Percentiles rank a stretch among this genome's conserved stretches.
Evolutionary conservation across 1,284 basidiomycete species (phyloP).

Genomic region (Termitomyces sp.): DNA sequence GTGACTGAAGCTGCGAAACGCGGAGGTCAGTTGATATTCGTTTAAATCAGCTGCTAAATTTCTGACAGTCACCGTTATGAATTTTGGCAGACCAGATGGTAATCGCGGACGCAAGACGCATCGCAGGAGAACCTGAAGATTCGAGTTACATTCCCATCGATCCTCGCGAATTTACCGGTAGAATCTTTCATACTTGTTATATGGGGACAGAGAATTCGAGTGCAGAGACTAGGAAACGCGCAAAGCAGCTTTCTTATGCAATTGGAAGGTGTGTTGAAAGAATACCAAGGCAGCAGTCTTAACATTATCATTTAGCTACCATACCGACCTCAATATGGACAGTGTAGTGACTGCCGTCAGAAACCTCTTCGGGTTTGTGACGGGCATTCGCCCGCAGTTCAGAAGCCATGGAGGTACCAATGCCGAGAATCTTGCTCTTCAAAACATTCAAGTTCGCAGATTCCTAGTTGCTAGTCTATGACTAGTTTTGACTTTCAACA

Average conservation of each 20-base stretch:
- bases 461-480: background rate
- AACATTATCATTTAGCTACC: conserved; percentile 59
- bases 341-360: conserved; percentile 80
- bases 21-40: conserved; percentile 51
- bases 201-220: conserved; percentile 99
- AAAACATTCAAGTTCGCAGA: conserved; percentile 83
- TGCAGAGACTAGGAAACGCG: conserved; percentile 79
- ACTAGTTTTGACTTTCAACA: background rate
- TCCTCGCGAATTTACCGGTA: conserved; percentile 78
- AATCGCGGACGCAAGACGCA: conserved; percentile 86
- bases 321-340: conserved; percentile 97
- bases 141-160: conserved; percentile 83
- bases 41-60: background rate
- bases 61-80: background rate
- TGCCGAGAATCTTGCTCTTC: conserved; percentile 93
- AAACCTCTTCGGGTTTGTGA: conserved; percentile 81
- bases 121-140: conserved; percentile 77
- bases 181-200: conserved; percentile 97
- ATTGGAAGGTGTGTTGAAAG: conserved; percentile 71
- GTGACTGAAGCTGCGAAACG: conserved; percentile 71
- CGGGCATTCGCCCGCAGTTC: conserved; percentile 80
- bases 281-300: background rate
- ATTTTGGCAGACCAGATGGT: conserved; percentile 69
- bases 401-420: conserved; percentile 82
- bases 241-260: conserved; percentile 80